A percentile compares a stretch with the other conserved stretches of the same genome.
These are phyloP conservation scores for Mucor racemosus DNA, from an alignment of 371 early-diverging fungal genomes.

Conservation along the genomic window DNA sequence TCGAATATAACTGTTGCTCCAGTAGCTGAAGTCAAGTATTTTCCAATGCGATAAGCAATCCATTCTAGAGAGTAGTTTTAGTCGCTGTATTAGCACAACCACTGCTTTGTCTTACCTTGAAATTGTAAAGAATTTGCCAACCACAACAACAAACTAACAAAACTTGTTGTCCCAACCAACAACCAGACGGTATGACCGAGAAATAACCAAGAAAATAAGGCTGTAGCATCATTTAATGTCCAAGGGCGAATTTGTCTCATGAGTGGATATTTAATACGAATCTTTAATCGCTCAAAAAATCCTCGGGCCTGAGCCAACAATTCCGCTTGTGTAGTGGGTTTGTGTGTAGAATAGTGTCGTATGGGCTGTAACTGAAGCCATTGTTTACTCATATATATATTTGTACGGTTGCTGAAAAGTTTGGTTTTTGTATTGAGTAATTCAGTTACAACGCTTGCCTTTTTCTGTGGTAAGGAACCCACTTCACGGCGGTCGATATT, in stretches of 20 bases:
- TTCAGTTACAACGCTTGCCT: not conserved
- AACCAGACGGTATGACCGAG: slow-evolving; percentile 85
- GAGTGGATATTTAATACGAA: slow-evolving; percentile 62
- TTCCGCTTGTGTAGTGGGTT: slow-evolving; percentile 33
- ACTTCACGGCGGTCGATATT: slow-evolving; percentile 7
- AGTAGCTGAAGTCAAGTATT: slow-evolving; percentile 80
- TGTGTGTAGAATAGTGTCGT: not conserved
- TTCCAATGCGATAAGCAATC: slow-evolving; percentile 76
- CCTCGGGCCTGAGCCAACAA: slow-evolving; percentile 49
- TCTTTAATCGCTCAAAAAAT: slow-evolving; percentile 53
- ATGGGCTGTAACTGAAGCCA: not conserved
- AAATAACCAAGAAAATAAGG: slow-evolving; percentile 89
- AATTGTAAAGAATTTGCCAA: slow-evolving; percentile 86
- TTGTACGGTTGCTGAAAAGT: not conserved
- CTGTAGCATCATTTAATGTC: slow-evolving; percentile 88
- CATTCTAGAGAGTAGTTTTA: slow-evolving; percentile 57
- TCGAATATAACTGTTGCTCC: slow-evolving; percentile 89
- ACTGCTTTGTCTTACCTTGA: slow-evolving; percentile 63
- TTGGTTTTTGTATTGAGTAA: not conserved
- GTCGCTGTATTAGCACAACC: too few species aligned
- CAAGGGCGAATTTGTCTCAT: slow-evolving; percentile 77
- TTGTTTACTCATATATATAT: slow-evolving; percentile 1
- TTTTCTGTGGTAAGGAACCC: not conserved
- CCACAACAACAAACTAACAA: slow-evolving; percentile 80
- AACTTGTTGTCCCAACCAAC: slow-evolving; percentile 90